Evolutionary conservation across 1,284 basidiomycete species (phyloP).

Genomic region (Irpex rosettiformis): DNA sequence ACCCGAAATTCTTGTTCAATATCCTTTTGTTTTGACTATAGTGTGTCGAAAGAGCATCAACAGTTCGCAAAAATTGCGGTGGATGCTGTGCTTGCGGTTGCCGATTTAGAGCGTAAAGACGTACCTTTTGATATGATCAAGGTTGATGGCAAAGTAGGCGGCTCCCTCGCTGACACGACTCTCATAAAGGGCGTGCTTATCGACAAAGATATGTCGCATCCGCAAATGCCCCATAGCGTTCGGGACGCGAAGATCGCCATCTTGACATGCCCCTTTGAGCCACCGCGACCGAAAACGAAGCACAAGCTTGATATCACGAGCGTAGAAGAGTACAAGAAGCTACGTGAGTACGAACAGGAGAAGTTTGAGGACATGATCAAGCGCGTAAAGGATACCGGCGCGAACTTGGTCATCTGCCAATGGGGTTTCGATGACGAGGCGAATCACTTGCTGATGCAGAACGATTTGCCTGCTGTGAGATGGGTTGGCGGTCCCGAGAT

Average conservation of each 20-base stretch:
- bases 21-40: slow-evolving; percentile 30
- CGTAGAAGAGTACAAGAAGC: slow-evolving; percentile 97
- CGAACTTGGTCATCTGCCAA: slow-evolving; percentile 98
- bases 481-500: slow-evolving; percentile 99
- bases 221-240: slow-evolving; percentile 92
- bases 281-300: slow-evolving; percentile 98
- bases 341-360: slow-evolving; percentile 92
- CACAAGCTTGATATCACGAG: slow-evolving; percentile 98
- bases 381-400: slow-evolving; percentile 95
- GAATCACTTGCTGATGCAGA: slow-evolving; percentile 97
- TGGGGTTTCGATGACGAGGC: slow-evolving; percentile 99
- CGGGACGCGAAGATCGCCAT: slow-evolving; percentile 93
- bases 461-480: slow-evolving; percentile 94
- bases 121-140: slow-evolving; percentile 99
- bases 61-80: slow-evolving; percentile 98
- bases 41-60: slow-evolving; percentile 93
- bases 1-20: slow-evolving; percentile 2
- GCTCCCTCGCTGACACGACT: slow-evolving; percentile 90
- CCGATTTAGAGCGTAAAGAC: slow-evolving; percentile 91
- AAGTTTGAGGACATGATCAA: slow-evolving; percentile 98
- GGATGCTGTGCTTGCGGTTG: slow-evolving; percentile 93
- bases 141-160: slow-evolving; percentile 98
- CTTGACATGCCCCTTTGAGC: slow-evolving; percentile 98
- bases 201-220: slow-evolving; percentile 99
- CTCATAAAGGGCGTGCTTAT: slow-evolving; percentile 95